Base-by-base conservation (phyloP, 169 alveolate genomes). In the Cytauxzoon felis region DNA sequence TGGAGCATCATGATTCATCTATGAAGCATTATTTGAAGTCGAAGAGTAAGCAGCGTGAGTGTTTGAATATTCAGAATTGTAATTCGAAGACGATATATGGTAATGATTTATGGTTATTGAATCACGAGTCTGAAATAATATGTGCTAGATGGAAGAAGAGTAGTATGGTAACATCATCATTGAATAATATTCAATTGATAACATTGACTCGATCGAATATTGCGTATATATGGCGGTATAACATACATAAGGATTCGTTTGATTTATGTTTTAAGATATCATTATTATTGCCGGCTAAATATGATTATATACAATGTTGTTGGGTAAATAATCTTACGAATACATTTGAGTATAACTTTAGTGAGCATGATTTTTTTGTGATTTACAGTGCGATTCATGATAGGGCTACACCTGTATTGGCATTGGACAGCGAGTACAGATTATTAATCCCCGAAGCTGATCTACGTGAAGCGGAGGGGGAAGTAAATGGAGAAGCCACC, bases 211-310 rank as follows among this genome's bases (percentile, higher is more conserved):
- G 16, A 40, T 40, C 43, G n/a, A 58, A 59, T 70, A 50, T 73
- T 47, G 84, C 84, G 0, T 49, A 63, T 48, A 43, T 73, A 5
- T 73, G 84, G 84, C 69, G 78, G 3, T 59, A 33, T 24, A 59
- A 59, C 19, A 57, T 30, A 16, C 19, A 43, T 6, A 21, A 59
- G 66, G 69, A 59, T n/a, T 59, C 69, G 1, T 59, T 59, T 30
- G 69, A 59, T n/a, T 43, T 59, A 11, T 59, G 69, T 36, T 43
- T 59, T n/a, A 54, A 59, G 16, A 43, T 59, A 13, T 34, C 69
- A 24, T 57, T 59, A 16, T 57, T 43, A 42, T 43, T 30, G 27
- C 48, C 13, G 18, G 32, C 18, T n/a, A 43, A 59, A 54, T 26
- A 23, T 18, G 41, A 43, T n/a, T 43, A 59, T 30, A 43, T 59